phyloP scores from a whole-genome alignment of 1,284 basidiomycete genomes.

The Rhodofomes roseus region DNA sequence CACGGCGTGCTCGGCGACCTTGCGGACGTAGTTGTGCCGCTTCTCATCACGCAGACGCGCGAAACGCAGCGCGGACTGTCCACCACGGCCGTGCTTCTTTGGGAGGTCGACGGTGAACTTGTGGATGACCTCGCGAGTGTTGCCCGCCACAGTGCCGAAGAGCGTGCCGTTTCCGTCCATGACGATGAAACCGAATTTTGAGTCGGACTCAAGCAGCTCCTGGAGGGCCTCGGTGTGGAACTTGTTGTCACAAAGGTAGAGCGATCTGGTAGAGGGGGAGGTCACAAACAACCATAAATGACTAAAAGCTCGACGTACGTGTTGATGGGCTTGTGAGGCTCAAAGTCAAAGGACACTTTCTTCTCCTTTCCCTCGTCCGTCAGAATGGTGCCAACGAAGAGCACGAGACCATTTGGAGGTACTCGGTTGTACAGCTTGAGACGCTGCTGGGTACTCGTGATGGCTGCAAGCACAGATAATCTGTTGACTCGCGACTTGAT shows the following conservation, averaged over 20 bases:
- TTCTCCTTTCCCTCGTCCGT: constrained; percentile 99
- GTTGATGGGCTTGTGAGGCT: constrained; percentile 98
- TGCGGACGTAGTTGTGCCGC: constrained; percentile 99
- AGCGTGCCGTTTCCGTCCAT: constrained; percentile 99
- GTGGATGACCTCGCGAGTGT: constrained; percentile 96
- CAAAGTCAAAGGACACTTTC: constrained; percentile 97
- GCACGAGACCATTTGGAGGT: constrained; percentile 94
- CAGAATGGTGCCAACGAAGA: constrained; percentile 96
- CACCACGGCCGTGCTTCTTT: constrained; percentile 99
- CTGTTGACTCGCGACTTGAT: constrained; percentile 99
- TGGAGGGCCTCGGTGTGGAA: constrained; percentile 98
- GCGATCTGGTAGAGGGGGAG: constrained; percentile 60
- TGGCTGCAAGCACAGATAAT: constrained; percentile 95
- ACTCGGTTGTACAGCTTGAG: constrained; percentile 96
- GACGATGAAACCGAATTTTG: constrained; percentile 98
- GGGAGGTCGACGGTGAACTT: constrained; percentile 99
- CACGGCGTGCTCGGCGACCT: constrained; percentile 95
- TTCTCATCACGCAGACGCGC: constrained; percentile 99
- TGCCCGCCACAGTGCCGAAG: constrained; percentile 94
- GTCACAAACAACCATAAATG: background rate
- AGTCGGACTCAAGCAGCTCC: constrained; percentile 96
- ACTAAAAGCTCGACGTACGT: constrained; percentile 56
- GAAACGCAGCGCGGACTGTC: constrained; percentile 99
- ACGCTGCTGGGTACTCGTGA: constrained; percentile 98
- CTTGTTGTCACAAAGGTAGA: constrained; percentile 99